Base-by-base conservation (phyloP, 2,329 filamentous ascomycete genomes). In the Colletotrichum musae region DNA sequence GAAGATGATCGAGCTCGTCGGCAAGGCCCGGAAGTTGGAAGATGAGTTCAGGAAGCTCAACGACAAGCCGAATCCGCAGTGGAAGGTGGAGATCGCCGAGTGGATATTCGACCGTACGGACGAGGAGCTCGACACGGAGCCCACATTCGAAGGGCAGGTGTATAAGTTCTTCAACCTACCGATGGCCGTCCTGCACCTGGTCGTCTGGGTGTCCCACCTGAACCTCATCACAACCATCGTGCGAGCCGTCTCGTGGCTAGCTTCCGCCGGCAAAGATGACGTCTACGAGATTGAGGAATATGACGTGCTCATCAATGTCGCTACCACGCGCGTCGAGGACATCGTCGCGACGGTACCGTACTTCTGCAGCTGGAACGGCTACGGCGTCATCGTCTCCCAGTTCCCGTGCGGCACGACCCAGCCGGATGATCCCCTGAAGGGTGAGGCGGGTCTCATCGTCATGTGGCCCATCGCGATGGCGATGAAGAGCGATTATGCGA, bases 281-380 rank as follows among this genome's bases (percentile, higher is more conserved):
- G 3, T 58, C 4, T 39, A 39, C 2, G 58, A 54, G 5, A 58
- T 61, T 45, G 72, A 72, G 0, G 70, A 73, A 50, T 73, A 69
- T 47, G 68, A 60, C 6, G 47, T 64, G 12, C 58, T 73, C 4
- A 61, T 54, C 1, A 41, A 41, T 4, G 47, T 70, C 6, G 63
- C 72, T 0, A 59, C 50, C 16, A 39, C 50, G 2, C 68, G 72
- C 6, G 58, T 74, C 15, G 53, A 53, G 13, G 68, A 74, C 26
- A 71, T 74, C 5, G 71, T 73, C 6, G 64, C 70, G 2, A 32
- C 70, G 5, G 47, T 68, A 10, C 72, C 72, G 32, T 74, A 73
- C 21, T 72, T 71, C 53, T 74, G 72, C 51, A 64, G 68, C n/a
- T 74, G 72, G 70, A 73, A 72, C 52, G 72, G 68, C 3, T 71